These are phyloP conservation scores for Draba incana DNA, from an alignment of 345 rosid genomes.

Conservation along the genomic window DNA sequence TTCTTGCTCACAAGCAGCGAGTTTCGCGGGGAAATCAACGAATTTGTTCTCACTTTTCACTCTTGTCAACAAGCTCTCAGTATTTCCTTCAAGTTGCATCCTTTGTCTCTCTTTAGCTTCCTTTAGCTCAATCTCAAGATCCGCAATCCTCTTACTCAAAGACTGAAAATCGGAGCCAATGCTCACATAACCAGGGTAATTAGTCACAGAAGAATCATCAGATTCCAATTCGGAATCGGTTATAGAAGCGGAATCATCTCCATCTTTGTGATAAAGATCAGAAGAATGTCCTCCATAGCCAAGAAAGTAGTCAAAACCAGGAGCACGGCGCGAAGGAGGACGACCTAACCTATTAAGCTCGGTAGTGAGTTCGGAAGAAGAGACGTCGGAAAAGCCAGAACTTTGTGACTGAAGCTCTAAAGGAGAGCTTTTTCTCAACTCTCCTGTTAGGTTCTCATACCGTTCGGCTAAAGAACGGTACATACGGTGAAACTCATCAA, in stretches of 20 bases:
- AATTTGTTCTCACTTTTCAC: constrained; percentile 42
- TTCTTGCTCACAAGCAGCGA: constrained; percentile 60
- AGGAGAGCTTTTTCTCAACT: constrained; percentile 60
- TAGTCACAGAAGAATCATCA: constrained; percentile 73
- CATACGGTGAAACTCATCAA: constrained; percentile 51
- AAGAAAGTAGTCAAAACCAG: constrained; percentile 66
- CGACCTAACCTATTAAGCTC: constrained; percentile 54
- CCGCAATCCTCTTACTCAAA: constrained; percentile 49
- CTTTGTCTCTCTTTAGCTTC: constrained; percentile 60
- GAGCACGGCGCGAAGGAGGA: constrained; percentile 61
- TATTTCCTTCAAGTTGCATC: constrained; percentile 50
- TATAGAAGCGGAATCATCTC: constrained; percentile 65
- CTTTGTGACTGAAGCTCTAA: constrained; percentile 67
- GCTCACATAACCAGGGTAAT: constrained; percentile 52
- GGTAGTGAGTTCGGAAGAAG: constrained; percentile 47
- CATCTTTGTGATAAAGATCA: constrained; percentile 60
- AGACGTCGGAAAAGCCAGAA: constrained; percentile 56
- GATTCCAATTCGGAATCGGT: constrained; percentile 75
- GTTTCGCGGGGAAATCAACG: constrained; percentile 48
- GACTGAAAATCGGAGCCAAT: constrained; percentile 56
- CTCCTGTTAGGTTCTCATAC: constrained; percentile 60
- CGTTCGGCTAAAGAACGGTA: constrained; percentile 49
- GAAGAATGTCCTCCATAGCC: constrained; percentile 62
- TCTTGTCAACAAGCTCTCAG: constrained; percentile 42
- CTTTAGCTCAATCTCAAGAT: constrained; percentile 64